phyloP scores from a whole-genome alignment of 768 basidiomycete species.

The Pleurotus giganteus region DNA sequence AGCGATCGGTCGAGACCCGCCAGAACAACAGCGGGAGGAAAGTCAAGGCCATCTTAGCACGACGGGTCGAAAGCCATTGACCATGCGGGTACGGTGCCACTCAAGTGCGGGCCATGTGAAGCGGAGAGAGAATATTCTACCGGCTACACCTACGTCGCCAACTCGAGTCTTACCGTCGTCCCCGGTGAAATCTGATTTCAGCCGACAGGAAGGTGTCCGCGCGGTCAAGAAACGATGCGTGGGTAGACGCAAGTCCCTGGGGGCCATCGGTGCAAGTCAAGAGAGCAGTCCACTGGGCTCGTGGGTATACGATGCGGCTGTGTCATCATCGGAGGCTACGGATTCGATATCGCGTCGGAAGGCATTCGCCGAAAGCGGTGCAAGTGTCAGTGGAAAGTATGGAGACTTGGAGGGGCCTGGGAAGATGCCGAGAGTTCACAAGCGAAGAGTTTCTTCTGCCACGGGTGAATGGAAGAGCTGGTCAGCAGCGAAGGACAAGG shows the following conservation, averaged over 20 bases:
- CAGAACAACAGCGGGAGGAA: constrained; percentile 17
- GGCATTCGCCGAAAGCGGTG: constrained; percentile 12
- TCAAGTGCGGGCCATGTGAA: constrained; percentile 23
- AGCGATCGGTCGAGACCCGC: constrained; percentile 10
- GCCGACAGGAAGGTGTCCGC: constrained; percentile 23
- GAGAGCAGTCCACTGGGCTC: constrained; percentile 24
- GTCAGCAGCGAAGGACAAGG: neutral
- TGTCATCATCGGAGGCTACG: constrained; percentile 38
- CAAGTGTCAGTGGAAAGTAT: neutral
- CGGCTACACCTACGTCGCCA: constrained; percentile 1
- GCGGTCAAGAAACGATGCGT: constrained; percentile 57
- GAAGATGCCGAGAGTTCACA: constrained; percentile 1
- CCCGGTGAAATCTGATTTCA: constrained; percentile 10
- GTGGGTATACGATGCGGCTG: constrained; percentile 54
- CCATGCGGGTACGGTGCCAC: constrained; percentile 31
- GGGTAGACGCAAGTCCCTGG: constrained; percentile 46
- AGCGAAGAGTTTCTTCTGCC: constrained; percentile 3
- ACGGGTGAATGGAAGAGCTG: constrained; percentile 7
- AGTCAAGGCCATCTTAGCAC: constrained; percentile 24
- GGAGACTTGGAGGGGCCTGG: constrained; percentile 6
- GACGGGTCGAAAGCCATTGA: constrained; percentile 17
- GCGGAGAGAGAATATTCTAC: constrained; percentile 10
- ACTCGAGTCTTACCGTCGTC: neutral
- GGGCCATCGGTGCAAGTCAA: neutral
- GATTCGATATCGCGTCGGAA: constrained; percentile 12